These are phyloP conservation scores for Cystofilobasidium capitatum DNA, from an alignment of 768 basidiomycete species.

Conservation along the genomic window DNA sequence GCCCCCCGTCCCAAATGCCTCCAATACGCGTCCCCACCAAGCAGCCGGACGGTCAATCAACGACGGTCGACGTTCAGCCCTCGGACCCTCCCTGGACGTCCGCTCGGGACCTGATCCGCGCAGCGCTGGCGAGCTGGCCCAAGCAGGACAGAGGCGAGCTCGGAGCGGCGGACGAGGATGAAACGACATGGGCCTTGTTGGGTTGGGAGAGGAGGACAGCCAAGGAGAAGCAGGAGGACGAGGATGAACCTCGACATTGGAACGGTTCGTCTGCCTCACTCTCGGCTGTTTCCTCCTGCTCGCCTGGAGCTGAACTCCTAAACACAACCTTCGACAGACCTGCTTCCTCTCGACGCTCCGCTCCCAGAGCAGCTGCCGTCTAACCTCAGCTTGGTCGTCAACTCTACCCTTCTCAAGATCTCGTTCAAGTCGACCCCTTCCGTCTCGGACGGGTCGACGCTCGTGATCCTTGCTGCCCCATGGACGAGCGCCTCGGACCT, in stretches of 20 bases:
- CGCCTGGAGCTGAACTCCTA: background rate
- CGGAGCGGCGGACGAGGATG: background rate
- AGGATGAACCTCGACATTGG: background rate
- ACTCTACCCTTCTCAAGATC: background rate
- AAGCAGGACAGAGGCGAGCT: background rate
- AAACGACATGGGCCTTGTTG: background rate
- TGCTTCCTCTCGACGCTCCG: background rate
- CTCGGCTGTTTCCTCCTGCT: background rate
- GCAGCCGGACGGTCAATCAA: background rate
- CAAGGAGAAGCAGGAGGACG: background rate
- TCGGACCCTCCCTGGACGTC: background rate
- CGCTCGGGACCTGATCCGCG: background rate
- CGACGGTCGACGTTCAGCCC: background rate
- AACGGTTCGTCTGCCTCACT: constrained; percentile 15
- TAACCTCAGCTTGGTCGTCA: constrained; percentile 2
- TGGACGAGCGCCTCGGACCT: background rate
- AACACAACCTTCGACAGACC: constrained; percentile 1
- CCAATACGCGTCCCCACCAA: background rate
- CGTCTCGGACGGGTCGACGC: constrained; percentile 8
- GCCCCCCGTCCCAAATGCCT: background rate
- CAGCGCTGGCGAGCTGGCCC: background rate
- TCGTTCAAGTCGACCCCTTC: constrained; percentile 7
- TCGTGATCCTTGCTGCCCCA: constrained; percentile 6
- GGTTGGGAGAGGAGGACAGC: constrained; percentile 1
- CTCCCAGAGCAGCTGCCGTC: background rate